A percentile compares a stretch with the other conserved stretches of the same genome.
Evolutionary conservation across 2,329 filamentous ascomycete genomes (phyloP).

Genomic region (Graphilbum ipis-grandicollis): DNA sequence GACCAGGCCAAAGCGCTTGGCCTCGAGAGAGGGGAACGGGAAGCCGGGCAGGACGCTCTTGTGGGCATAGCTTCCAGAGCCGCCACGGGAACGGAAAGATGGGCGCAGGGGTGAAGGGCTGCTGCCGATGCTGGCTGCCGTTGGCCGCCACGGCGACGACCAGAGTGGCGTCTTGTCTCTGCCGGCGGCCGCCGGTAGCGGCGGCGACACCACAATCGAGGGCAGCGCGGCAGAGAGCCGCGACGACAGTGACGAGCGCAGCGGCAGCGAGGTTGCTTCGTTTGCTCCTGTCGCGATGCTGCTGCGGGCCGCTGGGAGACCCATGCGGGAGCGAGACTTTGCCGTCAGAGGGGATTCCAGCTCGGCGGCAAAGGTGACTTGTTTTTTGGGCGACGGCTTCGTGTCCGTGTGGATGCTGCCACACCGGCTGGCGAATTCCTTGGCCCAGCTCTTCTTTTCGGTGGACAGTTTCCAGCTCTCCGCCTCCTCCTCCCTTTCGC

Average conservation of each 20-base stretch:
- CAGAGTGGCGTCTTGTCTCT: too few relatives aligned
- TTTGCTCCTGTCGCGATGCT: neutral
- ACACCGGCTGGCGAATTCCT: too few relatives aligned
- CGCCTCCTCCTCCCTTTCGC: too few relatives aligned
- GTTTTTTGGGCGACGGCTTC: neutral
- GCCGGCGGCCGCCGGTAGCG: too few relatives aligned
- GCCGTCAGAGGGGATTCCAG: neutral
- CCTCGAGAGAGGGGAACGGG: conserved; percentile 50
- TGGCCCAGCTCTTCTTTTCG: too few relatives aligned
- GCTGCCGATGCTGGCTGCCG: neutral
- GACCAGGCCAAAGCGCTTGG: conserved; percentile 55
- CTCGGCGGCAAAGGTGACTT: neutral
- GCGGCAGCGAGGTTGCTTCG: neutral
- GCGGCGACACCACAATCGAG: too few relatives aligned
- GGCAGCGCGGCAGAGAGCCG: too few relatives aligned
- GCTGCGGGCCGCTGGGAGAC: neutral
- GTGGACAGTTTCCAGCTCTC: too few relatives aligned
- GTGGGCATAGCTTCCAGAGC: too few relatives aligned
- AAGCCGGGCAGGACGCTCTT: conserved; percentile 33
- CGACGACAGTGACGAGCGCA: too few relatives aligned
- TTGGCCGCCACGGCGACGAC: too few relatives aligned
- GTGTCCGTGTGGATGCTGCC: neutral
- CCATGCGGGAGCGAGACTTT: neutral
- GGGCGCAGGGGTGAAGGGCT: neutral
- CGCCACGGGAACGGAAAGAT: neutral